Evolutionary conservation across 352 stramenopile genomes (phyloP), one percentile per base, ranked within the genome.

Genomic region (Phytophthora ramorum): DNA sequence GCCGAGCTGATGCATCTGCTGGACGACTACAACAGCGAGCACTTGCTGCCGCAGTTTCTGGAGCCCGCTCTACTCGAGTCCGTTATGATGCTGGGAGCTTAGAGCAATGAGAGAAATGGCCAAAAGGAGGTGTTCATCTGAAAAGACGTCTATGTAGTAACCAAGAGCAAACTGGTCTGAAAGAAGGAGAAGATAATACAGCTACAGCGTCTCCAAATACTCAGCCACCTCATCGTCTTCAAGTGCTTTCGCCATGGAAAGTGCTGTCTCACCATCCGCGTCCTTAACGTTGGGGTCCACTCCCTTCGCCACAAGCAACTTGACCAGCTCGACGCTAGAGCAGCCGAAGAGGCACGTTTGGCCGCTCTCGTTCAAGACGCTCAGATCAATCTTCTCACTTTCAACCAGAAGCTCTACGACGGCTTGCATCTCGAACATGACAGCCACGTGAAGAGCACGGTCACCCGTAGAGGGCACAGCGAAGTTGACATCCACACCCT

Each of bases 261-360:
- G 75, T 32, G 85, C 84, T 30, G 85, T 93, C 71, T 96, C 87
- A 30, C 67, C 71, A 40, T 96, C 85, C 22, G 71, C 61, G 59
- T 92, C 87, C 48, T 78, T 76, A 48, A 92, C 65, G 2, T 68
- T 79, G 24, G 81, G 76, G 57, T 96, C 83, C 16, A 92, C 75
- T 13, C 85, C 84, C 57, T 90, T 84, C 19, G 66, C 26, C 12
- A 94, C 69, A 3, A 96, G 72, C 60, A 88, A 55, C 49, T 83
- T 68, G 20, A 85, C 83, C 46, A 96, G 60, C 37, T 91, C 81
- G 56, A 89, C 58, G 48, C 85, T 87, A 17, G 84, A 93, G 68
- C 87, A 94, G 30, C 87, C 85, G 41, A 96, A 96, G 4, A 93
- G 72, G 50, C 85, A 93, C 44, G 85, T 94, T 65, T 96, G 86